Conservation (phyloP, 306 rosid species). For the Quercus mongolica region DNA sequence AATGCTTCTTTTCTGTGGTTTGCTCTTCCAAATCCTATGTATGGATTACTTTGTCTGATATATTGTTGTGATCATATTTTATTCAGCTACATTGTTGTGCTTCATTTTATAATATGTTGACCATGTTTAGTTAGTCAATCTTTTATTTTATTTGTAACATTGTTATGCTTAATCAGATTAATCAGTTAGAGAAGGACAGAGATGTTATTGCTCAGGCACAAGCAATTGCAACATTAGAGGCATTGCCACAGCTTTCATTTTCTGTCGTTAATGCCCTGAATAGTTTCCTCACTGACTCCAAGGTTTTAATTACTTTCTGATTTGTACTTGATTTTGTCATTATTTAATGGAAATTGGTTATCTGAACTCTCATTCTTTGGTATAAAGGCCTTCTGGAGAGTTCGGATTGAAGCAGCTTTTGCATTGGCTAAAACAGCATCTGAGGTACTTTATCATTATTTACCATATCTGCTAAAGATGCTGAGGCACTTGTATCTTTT, state of each 20-base stretch:
- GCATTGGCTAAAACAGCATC: constrained; percentile 93
- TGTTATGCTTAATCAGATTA: constrained; percentile 59
- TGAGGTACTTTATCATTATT: constrained; percentile 56
- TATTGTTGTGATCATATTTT: not conserved
- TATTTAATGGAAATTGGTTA: constrained; percentile 11
- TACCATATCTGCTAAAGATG: constrained; percentile 2
- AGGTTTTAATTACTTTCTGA: constrained; percentile 47
- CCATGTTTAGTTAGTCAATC: not conserved
- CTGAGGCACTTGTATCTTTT: not conserved
- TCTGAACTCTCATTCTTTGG: constrained; percentile 28
- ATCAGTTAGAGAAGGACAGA: constrained; percentile 95
- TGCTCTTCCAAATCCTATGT: too few species aligned
- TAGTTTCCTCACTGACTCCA: constrained; percentile 83
- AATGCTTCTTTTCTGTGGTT: too few species aligned
- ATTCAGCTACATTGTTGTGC: not conserved
- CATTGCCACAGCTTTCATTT: constrained; percentile 78
- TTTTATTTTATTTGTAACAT: not conserved
- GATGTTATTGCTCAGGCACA: constrained; percentile 97
- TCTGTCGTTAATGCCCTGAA: constrained; percentile 79
- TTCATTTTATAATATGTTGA: not conserved
- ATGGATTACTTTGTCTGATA: not conserved
- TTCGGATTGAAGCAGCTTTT: constrained; percentile 89
- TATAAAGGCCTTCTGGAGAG: constrained; percentile 89
- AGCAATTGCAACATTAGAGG: constrained; percentile 77
- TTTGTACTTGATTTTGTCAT: constrained; percentile 1